Evolutionary conservation across 2,329 filamentous ascomycete species (phyloP), one percentile per base, ranked within the genome.

Genomic region (Aspergillus fructus): DNA sequence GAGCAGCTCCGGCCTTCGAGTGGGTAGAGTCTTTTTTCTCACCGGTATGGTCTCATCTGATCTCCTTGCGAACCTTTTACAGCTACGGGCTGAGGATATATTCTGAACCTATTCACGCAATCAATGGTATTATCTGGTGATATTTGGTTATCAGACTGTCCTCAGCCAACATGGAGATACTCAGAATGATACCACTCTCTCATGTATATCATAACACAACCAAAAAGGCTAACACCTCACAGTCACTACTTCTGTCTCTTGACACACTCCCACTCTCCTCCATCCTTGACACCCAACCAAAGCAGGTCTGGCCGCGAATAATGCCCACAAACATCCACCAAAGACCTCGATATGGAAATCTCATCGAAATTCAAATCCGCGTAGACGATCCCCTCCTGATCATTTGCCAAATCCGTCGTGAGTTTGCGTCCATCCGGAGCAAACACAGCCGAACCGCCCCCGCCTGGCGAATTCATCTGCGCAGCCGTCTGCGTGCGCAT

Each of bases 371-470:
- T 75, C 41, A 84, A 53, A 49, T 84, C 78, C 0, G 77, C 80
- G 62, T 78, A 79, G 11, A 83, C 62, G 21, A 84, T 74, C 0
- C 77, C 75, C 62, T 83, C 79, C 27, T 76, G 70, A 1, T 70
- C 71, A 4, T 67, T 60, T 0, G 70, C 68, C 5, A 78, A 52
- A 0, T 71, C 62, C 19, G 74, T 66, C 0, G 76, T 78, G 54
- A 84, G 48, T 5, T 73, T 65, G 3, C 81, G 66, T 0, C 82
- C 82, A 64, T 84, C 81, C 0, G 82, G 82, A 0, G 76, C 82
- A 55, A 79, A 77, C 13, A 84, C 68, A 3, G 77, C 78, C 1
- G 77, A 77, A 39, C 70, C 73, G 0, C 83, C 82, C 7, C 77
- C 78, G 0, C 74, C 75, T 0, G 75, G 68, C 3, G 62, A 61